Conservation (phyloP, 164 flowering plant genomes). For the Dillenia turbinata region DNA sequence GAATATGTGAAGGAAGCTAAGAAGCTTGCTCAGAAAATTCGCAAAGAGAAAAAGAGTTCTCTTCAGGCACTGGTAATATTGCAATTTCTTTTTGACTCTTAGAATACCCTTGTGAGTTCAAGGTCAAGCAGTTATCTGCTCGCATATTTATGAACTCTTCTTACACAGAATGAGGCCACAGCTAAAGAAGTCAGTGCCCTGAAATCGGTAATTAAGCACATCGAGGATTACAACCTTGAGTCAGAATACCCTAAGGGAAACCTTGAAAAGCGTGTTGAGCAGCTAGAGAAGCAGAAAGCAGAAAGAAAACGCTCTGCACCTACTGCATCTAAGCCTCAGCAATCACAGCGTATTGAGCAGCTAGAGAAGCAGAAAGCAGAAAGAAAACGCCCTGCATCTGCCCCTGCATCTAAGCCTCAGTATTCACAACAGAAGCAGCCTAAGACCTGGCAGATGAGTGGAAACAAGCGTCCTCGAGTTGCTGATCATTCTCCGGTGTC, state of each 20-base stretch:
- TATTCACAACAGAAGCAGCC: conserved; percentile 17
- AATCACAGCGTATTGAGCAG: conserved; percentile 30
- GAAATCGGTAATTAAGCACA: conserved; percentile 36
- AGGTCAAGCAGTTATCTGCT: neutral
- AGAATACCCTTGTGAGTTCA: neutral
- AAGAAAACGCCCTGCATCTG: conserved; percentile 24
- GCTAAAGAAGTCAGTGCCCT: conserved; percentile 39
- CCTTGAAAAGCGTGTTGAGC: conserved; percentile 40
- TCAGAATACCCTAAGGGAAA: conserved; percentile 32
- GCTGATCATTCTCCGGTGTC: neutral
- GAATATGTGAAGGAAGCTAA: conserved; percentile 36
- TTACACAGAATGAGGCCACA: conserved; percentile 52
- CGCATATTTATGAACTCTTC: conserved; percentile 1
- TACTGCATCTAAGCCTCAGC: conserved; percentile 14
- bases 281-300: conserved; percentile 41
- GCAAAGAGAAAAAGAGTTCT: conserved; percentile 33
- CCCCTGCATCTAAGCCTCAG: conserved; percentile 13
- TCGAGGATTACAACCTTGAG: conserved; percentile 52
- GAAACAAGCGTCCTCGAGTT: conserved; percentile 29
- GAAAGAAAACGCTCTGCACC: conserved; percentile 28
- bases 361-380: conserved; percentile 43
- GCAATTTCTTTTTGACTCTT: conserved; percentile 4
- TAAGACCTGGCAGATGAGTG: conserved; percentile 21
- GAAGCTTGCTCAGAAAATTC: conserved; percentile 31
- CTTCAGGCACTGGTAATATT: conserved; percentile 36